Conservation (phyloP, 2,329 filamentous ascomycete genomes). For the Ophiocordyceps polyrhachis-furcata region DNA sequence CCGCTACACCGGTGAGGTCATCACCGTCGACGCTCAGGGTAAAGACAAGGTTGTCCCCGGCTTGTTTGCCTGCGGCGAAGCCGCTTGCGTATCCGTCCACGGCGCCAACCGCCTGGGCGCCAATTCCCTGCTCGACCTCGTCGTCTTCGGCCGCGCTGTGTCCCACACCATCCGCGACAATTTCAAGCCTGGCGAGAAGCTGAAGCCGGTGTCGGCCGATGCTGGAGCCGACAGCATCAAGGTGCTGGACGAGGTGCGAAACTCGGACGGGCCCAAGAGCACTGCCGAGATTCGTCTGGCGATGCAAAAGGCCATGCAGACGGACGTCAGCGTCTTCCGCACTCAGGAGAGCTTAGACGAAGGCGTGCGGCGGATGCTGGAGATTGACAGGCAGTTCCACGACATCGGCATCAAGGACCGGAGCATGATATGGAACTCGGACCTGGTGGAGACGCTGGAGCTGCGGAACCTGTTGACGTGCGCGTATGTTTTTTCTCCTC, state of each 20-base stretch:
- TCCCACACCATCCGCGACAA: constrained; percentile 95
- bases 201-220: constrained; percentile 64
- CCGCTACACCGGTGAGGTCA: constrained; percentile 88
- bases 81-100: constrained; percentile 93
- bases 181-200: constrained; percentile 64
- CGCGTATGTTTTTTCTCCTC: constrained; percentile 49
- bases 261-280: constrained; percentile 63
- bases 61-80: constrained; percentile 91
- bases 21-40: constrained; percentile 70
- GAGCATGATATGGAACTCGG: constrained; percentile 99
- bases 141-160: constrained; percentile 94
- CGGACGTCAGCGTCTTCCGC: constrained; percentile 90
- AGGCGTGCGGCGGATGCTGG: constrained; percentile 72
- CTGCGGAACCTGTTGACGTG: constrained; percentile 90
- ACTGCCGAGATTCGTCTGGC: constrained; percentile 74
- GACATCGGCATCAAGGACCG: constrained; percentile 92
- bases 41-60: constrained; percentile 88
- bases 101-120: constrained; percentile 94
- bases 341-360: constrained; percentile 87
- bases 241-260: constrained; percentile 72
- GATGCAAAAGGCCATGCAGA: constrained; percentile 99
- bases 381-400: constrained; percentile 63
- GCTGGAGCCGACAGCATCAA: constrained; percentile 76
- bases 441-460: constrained; percentile 91
- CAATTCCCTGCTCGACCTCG: constrained; percentile 93